Percentiles rank a stretch among this genome's conserved stretches.
These are phyloP conservation scores for Circinella umbellata DNA, from an alignment of 371 early-diverging fungal species.

Conservation along the genomic window DNA sequence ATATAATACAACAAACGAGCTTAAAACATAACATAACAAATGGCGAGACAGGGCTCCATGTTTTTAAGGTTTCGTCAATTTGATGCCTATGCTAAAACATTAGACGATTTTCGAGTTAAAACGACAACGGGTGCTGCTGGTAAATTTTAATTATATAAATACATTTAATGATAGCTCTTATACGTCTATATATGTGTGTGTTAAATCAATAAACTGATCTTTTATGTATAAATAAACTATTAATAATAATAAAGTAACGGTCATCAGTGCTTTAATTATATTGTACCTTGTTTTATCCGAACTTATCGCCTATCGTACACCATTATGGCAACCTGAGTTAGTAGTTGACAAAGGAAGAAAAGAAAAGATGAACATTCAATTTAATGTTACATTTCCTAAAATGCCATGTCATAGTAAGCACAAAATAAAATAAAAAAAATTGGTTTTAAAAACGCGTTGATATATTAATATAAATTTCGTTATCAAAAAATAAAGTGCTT, in stretches of 20 bases:
- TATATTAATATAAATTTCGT: background rate
- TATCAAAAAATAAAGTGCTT: conserved; percentile 57
- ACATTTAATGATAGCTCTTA: background rate
- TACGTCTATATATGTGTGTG: background rate
- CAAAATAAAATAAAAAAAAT: too few species aligned
- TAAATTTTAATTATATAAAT: too few species aligned
- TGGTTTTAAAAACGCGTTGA: background rate
- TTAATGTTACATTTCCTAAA: conserved; percentile 90
- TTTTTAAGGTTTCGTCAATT: conserved; percentile 65
- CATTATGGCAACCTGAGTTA: conserved; percentile 74
- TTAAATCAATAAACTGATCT: background rate
- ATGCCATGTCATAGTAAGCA: conserved; percentile 88
- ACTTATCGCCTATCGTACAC: conserved; percentile 76
- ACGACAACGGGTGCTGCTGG: conserved; percentile 86
- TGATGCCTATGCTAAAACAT: conserved; percentile 96
- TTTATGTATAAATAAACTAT: background rate
- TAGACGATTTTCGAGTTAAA: conserved; percentile 93
- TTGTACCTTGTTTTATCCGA: conserved; percentile 78
- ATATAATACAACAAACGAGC: background rate
- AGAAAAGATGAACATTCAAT: conserved; percentile 87
- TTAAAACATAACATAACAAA: background rate
- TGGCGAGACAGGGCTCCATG: conserved; percentile 45
- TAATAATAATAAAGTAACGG: conserved; percentile 64
- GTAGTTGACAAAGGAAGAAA: conserved; percentile 86
- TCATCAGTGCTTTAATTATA: conserved; percentile 78